phyloP scores from a whole-genome alignment of 2,329 filamentous ascomycete species.

The Penicillium sp. region DNA sequence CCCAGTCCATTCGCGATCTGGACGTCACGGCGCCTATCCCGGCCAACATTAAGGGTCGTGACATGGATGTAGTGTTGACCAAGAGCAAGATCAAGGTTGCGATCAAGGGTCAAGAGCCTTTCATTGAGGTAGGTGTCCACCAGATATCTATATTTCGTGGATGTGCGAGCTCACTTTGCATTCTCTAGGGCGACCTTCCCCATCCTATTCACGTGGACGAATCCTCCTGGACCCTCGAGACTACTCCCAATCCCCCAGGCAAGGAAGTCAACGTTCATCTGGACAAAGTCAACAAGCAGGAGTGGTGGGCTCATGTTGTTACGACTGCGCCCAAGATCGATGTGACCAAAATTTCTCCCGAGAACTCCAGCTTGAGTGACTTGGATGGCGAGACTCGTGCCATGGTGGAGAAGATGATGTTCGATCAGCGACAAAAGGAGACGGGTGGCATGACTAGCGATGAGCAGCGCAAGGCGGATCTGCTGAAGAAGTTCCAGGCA shows the following conservation, averaged over 20 bases:
- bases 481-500: slow-evolving; percentile 85
- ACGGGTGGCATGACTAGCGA: slow-evolving; percentile 80
- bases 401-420: slow-evolving; percentile 99
- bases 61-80: slow-evolving; percentile 76
- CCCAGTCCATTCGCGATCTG: slow-evolving; percentile 82
- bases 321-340: slow-evolving; percentile 85
- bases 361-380: slow-evolving; percentile 85
- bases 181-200: slow-evolving; percentile 70
- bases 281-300: slow-evolving; percentile 93
- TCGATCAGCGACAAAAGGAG: slow-evolving; percentile 95
- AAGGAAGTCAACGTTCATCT: slow-evolving; percentile 84
- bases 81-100: slow-evolving; percentile 71
- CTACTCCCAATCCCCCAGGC: slow-evolving; percentile 49
- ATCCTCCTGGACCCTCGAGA: slow-evolving; percentile 85
- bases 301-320: slow-evolving; percentile 96
- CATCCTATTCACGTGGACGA: slow-evolving; percentile 76
- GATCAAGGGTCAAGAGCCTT: slow-evolving; percentile 79
- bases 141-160: background rate
- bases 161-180: too few species aligned
- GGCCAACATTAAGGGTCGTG: slow-evolving; percentile 73
- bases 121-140: slow-evolving; percentile 61
- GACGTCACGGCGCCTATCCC: slow-evolving; percentile 74
- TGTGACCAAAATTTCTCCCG: slow-evolving; percentile 87
- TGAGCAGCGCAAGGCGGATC: slow-evolving; percentile 89
- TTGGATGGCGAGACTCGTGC: slow-evolving; percentile 88